Conservation (phyloP, 2,329 filamentous ascomycete genomes). For the Talaromyces marneffei region DNA sequence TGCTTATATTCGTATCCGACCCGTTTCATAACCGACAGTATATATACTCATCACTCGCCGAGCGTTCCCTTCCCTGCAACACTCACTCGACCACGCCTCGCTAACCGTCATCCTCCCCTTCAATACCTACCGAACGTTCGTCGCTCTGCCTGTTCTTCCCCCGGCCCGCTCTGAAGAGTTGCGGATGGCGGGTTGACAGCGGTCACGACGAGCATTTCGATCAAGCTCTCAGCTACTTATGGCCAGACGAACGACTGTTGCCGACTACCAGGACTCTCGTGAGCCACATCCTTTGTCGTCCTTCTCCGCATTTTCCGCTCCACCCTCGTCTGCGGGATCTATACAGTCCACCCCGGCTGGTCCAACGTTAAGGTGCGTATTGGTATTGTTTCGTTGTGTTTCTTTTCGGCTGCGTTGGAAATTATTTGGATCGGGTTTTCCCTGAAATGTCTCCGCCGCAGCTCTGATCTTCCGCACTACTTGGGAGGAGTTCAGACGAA, state of each 20-base stretch:
- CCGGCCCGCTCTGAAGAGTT: constrained; percentile 21
- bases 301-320: constrained; percentile 27
- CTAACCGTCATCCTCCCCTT: constrained; percentile 5
- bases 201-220: constrained; percentile 28
- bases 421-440: neutral
- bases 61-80: constrained; percentile 10
- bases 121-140: constrained; percentile 7
- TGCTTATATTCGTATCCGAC: constrained; percentile 10
- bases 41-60: constrained; percentile 11
- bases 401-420: neutral
- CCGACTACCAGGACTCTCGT: constrained; percentile 39
- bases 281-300: constrained; percentile 34
- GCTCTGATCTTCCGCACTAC: neutral
- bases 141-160: constrained; percentile 20
- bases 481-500: neutral
- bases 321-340: constrained; percentile 21
- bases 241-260: constrained; percentile 42
- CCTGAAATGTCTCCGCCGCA: neutral
- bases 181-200: constrained; percentile 42
- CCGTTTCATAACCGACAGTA: constrained; percentile 2
- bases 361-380: constrained; percentile 34
- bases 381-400: neutral
- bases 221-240: constrained; percentile 38
- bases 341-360: constrained; percentile 20
- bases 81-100: neutral